Percentiles rank a stretch among this genome's conserved stretches.
These are phyloP conservation scores for Emericellopsis cladophorae DNA, from an alignment of 2,329 filamentous ascomycete species.

Conservation along the genomic window DNA sequence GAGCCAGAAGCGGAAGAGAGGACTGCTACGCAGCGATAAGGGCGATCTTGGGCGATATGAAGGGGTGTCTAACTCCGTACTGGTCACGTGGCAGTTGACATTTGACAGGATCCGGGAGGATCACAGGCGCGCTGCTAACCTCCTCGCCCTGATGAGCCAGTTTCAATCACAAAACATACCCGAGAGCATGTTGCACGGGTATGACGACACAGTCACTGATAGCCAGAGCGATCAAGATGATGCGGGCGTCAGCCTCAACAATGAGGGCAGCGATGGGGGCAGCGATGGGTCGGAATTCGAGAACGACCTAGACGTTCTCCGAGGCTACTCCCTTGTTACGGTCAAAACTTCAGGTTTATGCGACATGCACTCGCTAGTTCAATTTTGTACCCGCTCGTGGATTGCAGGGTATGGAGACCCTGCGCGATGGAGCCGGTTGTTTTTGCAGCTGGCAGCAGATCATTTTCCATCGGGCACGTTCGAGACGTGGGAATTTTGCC, in stretches of 20 bases:
- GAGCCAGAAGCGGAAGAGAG: slow-evolving; percentile 6
- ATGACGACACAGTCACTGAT: background rate
- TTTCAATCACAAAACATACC: slow-evolving; percentile 28
- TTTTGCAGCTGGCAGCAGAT: slow-evolving; percentile 3
- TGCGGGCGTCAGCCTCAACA: background rate
- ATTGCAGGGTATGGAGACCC: slow-evolving; percentile 3
- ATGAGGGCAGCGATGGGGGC: background rate
- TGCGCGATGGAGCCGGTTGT: slow-evolving; percentile 3
- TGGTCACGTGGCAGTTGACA: slow-evolving; percentile 14
- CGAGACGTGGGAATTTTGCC: slow-evolving; percentile 5
- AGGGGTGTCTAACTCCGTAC: slow-evolving; percentile 11
- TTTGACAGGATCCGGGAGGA: slow-evolving; percentile 18
- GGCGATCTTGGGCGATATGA: slow-evolving; percentile 6
- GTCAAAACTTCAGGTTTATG: slow-evolving; percentile 1
- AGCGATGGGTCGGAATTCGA: slow-evolving; percentile 2
- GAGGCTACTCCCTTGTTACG: slow-evolving; percentile 8
- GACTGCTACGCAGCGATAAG: slow-evolving; percentile 7
- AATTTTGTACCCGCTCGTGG: slow-evolving; percentile 10
- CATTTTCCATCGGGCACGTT: slow-evolving; percentile 6
- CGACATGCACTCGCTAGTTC: slow-evolving; percentile 9
- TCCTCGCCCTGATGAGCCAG: slow-evolving; percentile 31
- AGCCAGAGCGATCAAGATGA: background rate
- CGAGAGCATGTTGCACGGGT: slow-evolving; percentile 8
- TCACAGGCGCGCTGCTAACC: slow-evolving; percentile 19
- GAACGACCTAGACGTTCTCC: slow-evolving; percentile 6